A percentile compares a stretch with the other conserved stretches of the same genome.
phyloP scores from a whole-genome alignment of 495 filamentous ascomycete genomes.

The Aspergillus ellipticus region DNA sequence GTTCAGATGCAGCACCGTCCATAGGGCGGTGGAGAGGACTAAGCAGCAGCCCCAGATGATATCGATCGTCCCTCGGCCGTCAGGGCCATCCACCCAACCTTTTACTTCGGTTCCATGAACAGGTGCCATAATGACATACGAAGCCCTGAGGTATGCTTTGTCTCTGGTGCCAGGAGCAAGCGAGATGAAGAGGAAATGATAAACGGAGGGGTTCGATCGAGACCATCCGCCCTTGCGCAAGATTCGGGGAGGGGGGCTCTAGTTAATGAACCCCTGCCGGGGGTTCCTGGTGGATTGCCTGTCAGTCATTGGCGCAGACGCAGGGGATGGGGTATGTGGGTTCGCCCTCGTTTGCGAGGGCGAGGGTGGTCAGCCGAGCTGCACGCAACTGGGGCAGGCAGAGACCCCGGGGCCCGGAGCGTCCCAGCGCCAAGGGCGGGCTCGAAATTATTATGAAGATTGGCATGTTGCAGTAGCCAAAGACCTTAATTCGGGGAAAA shows the following conservation, averaged over 20 bases:
- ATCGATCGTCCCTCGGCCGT: constrained; percentile 3
- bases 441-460: background rate
- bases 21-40: constrained; percentile 4
- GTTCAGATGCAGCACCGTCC: constrained; percentile 4
- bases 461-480: background rate
- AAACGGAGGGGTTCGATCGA: background rate
- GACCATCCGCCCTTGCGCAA: background rate
- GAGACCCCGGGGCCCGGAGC: too few relatives aligned
- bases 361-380: background rate
- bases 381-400: background rate
- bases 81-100: constrained; percentile 1
- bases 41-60: constrained; percentile 9
- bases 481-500: too few relatives aligned
- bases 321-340: background rate
- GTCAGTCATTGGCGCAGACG: background rate
- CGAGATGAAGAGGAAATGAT: background rate
- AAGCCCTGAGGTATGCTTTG: background rate
- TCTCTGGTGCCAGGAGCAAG: background rate
- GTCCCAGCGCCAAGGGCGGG: background rate
- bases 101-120: background rate
- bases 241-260: background rate
- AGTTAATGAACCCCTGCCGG: background rate
- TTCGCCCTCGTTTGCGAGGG: background rate
- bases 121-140: background rate
- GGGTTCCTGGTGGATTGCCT: background rate